Evolutionary conservation across 805 yeast species (phyloP).

Genomic region (Diddensiella santjacobensis): DNA sequence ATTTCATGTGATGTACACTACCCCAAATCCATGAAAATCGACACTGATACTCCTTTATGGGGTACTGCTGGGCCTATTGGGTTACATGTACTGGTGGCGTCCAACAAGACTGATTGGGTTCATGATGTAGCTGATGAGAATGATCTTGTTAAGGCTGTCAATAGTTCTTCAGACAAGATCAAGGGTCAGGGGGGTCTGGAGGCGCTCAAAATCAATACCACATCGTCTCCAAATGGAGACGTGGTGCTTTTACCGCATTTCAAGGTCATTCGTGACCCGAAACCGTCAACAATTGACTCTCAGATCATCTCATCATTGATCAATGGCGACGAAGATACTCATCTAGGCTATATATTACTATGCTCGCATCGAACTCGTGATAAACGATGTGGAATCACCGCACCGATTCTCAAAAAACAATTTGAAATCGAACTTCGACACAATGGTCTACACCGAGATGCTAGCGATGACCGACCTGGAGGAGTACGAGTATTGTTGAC

Average conservation of each 20-base stretch:
- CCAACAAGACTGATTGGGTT: constrained; percentile 82
- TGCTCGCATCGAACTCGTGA: constrained; percentile 93
- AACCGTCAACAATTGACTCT: constrained; percentile 39
- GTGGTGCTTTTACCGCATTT: constrained; percentile 70
- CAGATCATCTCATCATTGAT: constrained; percentile 41
- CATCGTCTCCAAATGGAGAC: constrained; percentile 6
- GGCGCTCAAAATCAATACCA: constrained; percentile 7
- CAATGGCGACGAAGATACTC: background rate
- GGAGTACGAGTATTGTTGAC: constrained; percentile 71
- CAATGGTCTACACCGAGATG: constrained; percentile 68
- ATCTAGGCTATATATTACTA: constrained; percentile 48
- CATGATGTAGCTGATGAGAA: constrained; percentile 60
- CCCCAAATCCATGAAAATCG: constrained; percentile 50
- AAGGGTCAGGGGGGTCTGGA: constrained; percentile 3
- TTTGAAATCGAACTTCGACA: constrained; percentile 71
- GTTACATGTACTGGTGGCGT: constrained; percentile 73
- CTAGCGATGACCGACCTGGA: constrained; percentile 65
- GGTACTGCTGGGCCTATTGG: constrained; percentile 67
- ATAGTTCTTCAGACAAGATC: background rate
- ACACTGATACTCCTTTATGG: constrained; percentile 49
- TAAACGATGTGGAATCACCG: constrained; percentile 89
- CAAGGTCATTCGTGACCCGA: constrained; percentile 58
- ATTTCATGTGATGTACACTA: constrained; percentile 49
- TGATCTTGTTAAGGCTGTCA: constrained; percentile 9
- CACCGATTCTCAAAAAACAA: constrained; percentile 81